phyloP scores from a whole-genome alignment of 2,329 filamentous ascomycete genomes.

The Zarea fungicola region DNA sequence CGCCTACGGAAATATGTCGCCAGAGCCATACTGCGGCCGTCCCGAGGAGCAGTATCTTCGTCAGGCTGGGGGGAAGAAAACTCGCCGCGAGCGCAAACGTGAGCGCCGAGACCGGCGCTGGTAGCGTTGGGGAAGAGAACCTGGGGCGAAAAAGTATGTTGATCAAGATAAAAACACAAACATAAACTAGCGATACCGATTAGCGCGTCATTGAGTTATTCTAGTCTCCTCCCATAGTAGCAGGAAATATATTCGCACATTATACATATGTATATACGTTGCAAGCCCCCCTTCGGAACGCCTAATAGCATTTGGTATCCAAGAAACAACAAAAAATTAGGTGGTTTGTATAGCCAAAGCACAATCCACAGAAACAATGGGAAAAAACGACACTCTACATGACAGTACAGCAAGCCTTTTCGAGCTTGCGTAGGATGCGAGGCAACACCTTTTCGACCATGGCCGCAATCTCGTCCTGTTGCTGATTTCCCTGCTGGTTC shows the following conservation, averaged over 20 bases:
- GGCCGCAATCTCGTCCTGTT: slow-evolving; percentile 52
- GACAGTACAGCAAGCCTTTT: slow-evolving; percentile 66
- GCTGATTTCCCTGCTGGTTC: slow-evolving; percentile 39
- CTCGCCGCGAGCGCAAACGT: background rate
- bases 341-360: slow-evolving; percentile 4
- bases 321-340: slow-evolving; percentile 1
- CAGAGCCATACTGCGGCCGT: background rate
- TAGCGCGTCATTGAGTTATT: no score
- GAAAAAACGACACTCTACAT: slow-evolving; percentile 66
- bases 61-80: background rate
- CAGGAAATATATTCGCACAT: slow-evolving; percentile 1
- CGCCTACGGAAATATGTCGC: background rate
- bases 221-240: background rate
- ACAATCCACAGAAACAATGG: background rate
- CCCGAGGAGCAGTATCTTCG: background rate
- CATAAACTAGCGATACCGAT: no score
- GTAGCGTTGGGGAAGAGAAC: no score
- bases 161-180: no score
- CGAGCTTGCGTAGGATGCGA: slow-evolving; percentile 57
- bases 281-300: background rate
- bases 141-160: no score
- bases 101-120: background rate
- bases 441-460: slow-evolving; percentile 56
- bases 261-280: slow-evolving; percentile 6
- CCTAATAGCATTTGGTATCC: slow-evolving; percentile 9